These are phyloP conservation scores for Ceratobasidium sp. DNA, from an alignment of 1,284 basidiomycete species.

Conservation along the genomic window DNA sequence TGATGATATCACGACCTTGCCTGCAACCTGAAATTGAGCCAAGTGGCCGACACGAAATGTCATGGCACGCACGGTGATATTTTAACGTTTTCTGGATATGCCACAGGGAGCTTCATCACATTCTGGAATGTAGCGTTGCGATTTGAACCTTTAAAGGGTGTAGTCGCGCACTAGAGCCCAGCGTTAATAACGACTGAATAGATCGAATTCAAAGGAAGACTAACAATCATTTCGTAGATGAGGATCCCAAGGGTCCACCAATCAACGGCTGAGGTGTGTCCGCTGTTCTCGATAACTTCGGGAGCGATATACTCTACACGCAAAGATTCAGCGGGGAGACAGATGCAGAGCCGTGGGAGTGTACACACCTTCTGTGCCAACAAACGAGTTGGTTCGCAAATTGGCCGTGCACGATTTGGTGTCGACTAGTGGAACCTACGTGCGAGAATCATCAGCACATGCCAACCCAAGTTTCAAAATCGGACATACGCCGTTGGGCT, in stretches of 20 bases:
- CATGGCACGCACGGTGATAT: slow-evolving; percentile 75
- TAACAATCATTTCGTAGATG: slow-evolving; percentile 99
- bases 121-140: slow-evolving; percentile 97
- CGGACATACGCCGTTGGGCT: slow-evolving; percentile 78
- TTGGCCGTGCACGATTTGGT: slow-evolving; percentile 97
- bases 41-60: neutral
- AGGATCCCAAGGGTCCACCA: slow-evolving; percentile 99
- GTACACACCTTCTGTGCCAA: slow-evolving; percentile 89
- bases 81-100: slow-evolving; percentile 86
- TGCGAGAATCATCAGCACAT: slow-evolving; percentile 37
- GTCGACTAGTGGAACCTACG: slow-evolving; percentile 86
- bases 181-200: slow-evolving; percentile 41
- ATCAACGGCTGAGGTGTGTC: slow-evolving; percentile 98
- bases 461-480: slow-evolving; percentile 5
- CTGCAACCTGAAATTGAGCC: slow-evolving; percentile 53
- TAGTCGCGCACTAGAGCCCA: slow-evolving; percentile 83
- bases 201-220: slow-evolving; percentile 52
- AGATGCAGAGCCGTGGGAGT: neutral
- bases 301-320: slow-evolving; percentile 94
- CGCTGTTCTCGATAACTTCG: slow-evolving; percentile 97
- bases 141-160: slow-evolving; percentile 97
- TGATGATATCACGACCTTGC: slow-evolving; percentile 86
- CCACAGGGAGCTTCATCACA: slow-evolving; percentile 86
- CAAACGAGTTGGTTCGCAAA: slow-evolving; percentile 98
- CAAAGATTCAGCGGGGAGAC: slow-evolving; percentile 40